Evolutionary conservation across 2,329 filamentous ascomycete genomes (phyloP).

Genomic region (Epichloe gansuensis): DNA sequence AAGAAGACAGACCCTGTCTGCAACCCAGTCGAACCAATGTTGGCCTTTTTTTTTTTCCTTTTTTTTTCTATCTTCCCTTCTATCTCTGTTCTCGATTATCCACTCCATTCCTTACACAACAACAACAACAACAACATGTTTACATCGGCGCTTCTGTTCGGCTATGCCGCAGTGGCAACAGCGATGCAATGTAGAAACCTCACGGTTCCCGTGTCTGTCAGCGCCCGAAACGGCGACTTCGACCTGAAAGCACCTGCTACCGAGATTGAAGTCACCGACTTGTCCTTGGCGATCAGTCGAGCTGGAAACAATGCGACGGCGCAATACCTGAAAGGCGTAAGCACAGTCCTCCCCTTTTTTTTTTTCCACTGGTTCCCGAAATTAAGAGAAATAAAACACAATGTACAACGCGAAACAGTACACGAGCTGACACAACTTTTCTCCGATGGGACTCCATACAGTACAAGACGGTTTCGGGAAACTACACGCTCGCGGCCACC

Average conservation of each 20-base stretch:
- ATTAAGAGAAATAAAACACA: no score
- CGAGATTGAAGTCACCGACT: constrained; percentile 46
- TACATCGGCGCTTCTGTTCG: constrained; percentile 12
- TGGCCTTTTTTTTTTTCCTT: not conserved
- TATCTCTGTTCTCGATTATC: not conserved
- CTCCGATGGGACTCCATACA: constrained; percentile 9
- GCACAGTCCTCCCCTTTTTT: not conserved
- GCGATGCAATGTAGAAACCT: constrained; percentile 34
- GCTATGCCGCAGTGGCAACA: constrained; percentile 15
- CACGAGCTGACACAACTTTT: not conserved
- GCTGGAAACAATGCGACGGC: constrained; percentile 39
- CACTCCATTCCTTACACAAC: no score
- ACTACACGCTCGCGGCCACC: constrained; percentile 45
- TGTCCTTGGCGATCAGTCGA: constrained; percentile 36
- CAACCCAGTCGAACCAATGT: not conserved
- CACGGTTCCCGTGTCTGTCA: constrained; percentile 42
- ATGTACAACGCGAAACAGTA: no score
- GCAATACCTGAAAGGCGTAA: constrained; percentile 30
- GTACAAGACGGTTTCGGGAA: constrained; percentile 37
- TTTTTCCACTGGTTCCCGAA: no score
- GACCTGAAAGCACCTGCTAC: constrained; percentile 31
- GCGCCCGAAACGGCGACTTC: constrained; percentile 42
- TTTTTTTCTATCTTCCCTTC: not conserved
- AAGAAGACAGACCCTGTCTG: not conserved
- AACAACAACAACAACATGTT: constrained; percentile 8